These are phyloP conservation scores for Karstenula rhodostoma DNA, from an alignment of 2,329 filamentous ascomycete genomes.

Conservation along the genomic window DNA sequence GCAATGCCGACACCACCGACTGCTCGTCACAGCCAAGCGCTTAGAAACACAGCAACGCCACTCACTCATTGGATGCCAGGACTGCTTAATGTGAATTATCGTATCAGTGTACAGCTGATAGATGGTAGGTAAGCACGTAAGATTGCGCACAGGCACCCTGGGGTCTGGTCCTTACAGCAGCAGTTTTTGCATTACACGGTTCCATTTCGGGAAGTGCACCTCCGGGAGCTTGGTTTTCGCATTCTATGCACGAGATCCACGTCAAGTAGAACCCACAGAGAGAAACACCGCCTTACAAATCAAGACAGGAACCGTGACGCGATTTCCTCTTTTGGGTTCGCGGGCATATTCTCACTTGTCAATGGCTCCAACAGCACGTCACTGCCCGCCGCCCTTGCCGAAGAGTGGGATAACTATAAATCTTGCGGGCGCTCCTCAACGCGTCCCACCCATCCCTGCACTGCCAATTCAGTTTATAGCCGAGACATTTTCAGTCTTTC, in stretches of 20 bases:
- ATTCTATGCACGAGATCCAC: neutral
- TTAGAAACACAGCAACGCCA: neutral
- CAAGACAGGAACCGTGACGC: constrained; percentile 14
- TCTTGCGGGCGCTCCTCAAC: constrained; percentile 2
- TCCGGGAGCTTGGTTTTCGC: neutral
- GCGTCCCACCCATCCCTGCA: constrained; percentile 1
- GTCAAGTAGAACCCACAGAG: neutral
- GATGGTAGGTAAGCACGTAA: neutral
- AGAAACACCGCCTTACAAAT: constrained; percentile 32
- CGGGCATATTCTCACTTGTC: constrained; percentile 18
- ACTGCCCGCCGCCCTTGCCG: constrained; percentile 23
- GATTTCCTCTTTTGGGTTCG: constrained; percentile 22
- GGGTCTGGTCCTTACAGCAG: neutral
- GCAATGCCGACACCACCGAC: neutral
- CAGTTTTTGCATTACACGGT: neutral
- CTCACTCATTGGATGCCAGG: neutral
- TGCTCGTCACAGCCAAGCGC: neutral
- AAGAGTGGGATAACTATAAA: constrained; percentile 40
- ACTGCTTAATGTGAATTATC: neutral
- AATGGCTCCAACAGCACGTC: constrained; percentile 25
- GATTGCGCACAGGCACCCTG: neutral
- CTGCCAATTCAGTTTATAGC: constrained; percentile 1
- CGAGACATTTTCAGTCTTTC: neutral
- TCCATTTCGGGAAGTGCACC: neutral
- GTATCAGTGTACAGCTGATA: neutral